These are phyloP conservation scores for Leccinum truebloodii DNA, from an alignment of 768 basidiomycete species.

Conservation along the genomic window DNA sequence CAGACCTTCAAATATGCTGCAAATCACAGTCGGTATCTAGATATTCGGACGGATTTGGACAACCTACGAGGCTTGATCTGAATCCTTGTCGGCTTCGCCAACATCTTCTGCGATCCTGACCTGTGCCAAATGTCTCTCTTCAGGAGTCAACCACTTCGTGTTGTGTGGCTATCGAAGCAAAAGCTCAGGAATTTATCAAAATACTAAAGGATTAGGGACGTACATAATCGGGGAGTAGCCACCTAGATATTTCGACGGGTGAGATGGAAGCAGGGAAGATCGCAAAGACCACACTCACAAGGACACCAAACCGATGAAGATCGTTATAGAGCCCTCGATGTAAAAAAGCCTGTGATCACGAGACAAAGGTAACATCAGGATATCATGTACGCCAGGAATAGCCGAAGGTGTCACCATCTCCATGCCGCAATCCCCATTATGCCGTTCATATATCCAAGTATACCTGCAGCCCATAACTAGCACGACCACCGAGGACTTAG, in stretches of 20 bases:
- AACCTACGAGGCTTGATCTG: conserved; percentile 55
- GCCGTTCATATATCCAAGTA: conserved; percentile 69
- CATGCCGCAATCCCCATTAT: conserved; percentile 65
- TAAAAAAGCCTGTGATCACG: conserved; percentile 61
- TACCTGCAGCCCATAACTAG: conserved; percentile 72
- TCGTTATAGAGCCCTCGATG: conserved; percentile 68
- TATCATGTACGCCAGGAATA: background rate
- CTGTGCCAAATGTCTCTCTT: conserved; percentile 59
- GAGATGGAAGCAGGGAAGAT: background rate
- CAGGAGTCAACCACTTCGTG: conserved; percentile 55
- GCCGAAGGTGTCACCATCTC: conserved; percentile 51
- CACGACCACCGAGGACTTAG: background rate
- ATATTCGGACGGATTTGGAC: background rate
- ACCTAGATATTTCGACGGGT: conserved; percentile 36
- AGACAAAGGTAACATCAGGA: background rate
- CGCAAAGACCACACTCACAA: conserved; percentile 39
- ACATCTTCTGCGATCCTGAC: conserved; percentile 67
- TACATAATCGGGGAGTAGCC: conserved; percentile 62
- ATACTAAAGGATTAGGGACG: conserved; percentile 14
- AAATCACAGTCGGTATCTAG: background rate
- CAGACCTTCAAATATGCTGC: conserved; percentile 31
- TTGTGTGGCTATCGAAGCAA: conserved; percentile 49
- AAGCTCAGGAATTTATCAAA: background rate
- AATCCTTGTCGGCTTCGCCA: conserved; percentile 65
- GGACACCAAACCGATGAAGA: conserved; percentile 53